These are phyloP conservation scores for Psilocybe tampanensis DNA, from an alignment of 768 basidiomycete genomes.

Conservation along the genomic window DNA sequence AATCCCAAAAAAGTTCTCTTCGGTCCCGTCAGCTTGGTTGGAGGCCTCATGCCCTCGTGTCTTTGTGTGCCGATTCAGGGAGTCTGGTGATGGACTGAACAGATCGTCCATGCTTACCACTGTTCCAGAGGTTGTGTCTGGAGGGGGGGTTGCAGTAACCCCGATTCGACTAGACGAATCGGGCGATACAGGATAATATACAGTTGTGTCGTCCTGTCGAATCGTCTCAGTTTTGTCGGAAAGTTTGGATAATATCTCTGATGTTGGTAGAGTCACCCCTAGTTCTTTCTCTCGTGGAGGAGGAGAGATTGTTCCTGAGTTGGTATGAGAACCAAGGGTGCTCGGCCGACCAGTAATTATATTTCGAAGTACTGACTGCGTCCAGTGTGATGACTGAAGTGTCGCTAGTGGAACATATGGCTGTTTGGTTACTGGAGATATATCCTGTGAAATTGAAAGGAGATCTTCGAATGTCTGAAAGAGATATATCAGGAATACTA, in stretches of 20 bases:
- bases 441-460: constrained; percentile 69
- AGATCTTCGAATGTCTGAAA: constrained; percentile 80
- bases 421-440: constrained; percentile 68
- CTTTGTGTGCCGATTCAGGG: constrained; percentile 17
- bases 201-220: constrained; percentile 22
- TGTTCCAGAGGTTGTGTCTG: constrained; percentile 26
- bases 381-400: constrained; percentile 83
- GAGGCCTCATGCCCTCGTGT: constrained; percentile 10
- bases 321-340: constrained; percentile 37
- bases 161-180: constrained; percentile 80
- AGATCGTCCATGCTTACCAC: constrained; percentile 69
- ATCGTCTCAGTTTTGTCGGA: constrained; percentile 18
- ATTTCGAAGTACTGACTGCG: constrained; percentile 65
- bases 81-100: constrained; percentile 45
- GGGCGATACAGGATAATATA: constrained; percentile 65
- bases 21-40: constrained; percentile 29
- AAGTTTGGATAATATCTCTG: constrained; percentile 46
- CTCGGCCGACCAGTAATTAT: constrained; percentile 48
- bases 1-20: constrained; percentile 69
- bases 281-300: constrained; percentile 64
- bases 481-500: not conserved
- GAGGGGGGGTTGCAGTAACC: constrained; percentile 56
- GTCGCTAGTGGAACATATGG: constrained; percentile 69
- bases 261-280: constrained; percentile 57
- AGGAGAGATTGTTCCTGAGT: constrained; percentile 29